Conservation (phyloP, 129 eudicot genomes). For the Centaurea solstitialis region DNA sequence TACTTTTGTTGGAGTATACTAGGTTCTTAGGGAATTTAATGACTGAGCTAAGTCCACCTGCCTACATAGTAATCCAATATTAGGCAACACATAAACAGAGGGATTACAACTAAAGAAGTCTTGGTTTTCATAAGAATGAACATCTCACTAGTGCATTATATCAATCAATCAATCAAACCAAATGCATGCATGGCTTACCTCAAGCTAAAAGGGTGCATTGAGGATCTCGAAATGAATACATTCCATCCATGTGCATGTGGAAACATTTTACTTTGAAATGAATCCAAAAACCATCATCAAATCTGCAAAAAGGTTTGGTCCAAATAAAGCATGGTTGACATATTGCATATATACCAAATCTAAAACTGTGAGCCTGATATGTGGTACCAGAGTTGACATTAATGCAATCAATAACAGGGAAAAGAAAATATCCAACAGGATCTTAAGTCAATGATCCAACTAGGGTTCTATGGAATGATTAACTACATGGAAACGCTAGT, state of each 20-base stretch:
- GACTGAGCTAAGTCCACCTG: neutral
- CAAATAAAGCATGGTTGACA: neutral
- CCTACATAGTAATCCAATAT: neutral
- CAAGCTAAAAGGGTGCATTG: too few relatives aligned
- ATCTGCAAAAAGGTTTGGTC: conserved; percentile 9
- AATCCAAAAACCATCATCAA: conserved; percentile 1
- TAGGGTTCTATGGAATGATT: neutral
- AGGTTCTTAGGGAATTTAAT: neutral
- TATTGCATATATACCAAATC: neutral
- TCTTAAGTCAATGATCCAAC: neutral
- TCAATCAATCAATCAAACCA: neutral
- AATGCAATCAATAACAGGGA: neutral
- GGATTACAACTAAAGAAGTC: too few relatives aligned
- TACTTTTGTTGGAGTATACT: neutral
- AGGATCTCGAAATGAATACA: too few relatives aligned
- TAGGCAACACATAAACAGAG: neutral
- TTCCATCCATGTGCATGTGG: neutral
- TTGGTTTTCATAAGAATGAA: neutral
- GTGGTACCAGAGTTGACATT: neutral
- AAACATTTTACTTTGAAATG: neutral
- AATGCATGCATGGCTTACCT: neutral
- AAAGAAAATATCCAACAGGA: neutral
- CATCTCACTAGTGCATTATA: neutral
- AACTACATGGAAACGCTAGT: too few relatives aligned
- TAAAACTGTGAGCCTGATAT: neutral